Conservation (phyloP, 2,329 filamentous ascomycete species). For the Clarireedia paspali region DNA sequence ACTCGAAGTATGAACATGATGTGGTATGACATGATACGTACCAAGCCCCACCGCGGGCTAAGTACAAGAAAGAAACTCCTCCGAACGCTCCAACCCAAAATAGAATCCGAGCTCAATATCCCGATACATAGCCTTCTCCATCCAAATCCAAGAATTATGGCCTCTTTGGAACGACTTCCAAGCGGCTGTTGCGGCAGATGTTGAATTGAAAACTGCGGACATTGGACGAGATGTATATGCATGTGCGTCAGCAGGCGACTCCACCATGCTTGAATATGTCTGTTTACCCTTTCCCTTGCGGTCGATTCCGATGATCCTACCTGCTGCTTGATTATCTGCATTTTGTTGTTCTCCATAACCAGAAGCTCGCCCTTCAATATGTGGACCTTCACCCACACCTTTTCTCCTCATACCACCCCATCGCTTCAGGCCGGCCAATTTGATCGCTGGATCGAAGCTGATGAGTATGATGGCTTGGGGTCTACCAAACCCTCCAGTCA, state of each 20-base stretch:
- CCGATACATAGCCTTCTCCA: conserved; percentile 24
- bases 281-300: conserved; percentile 22
- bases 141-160: conserved; percentile 16
- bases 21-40: no score
- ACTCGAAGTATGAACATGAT: no score
- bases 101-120: conserved; percentile 22
- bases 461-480: conserved; percentile 35
- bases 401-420: conserved; percentile 18
- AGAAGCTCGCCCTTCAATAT: conserved; percentile 22
- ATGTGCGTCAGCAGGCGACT: background rate
- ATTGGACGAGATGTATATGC: background rate
- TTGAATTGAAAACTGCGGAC: background rate
- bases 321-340: conserved; percentile 14
- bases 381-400: conserved; percentile 23
- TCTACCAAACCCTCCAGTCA: conserved; percentile 25
- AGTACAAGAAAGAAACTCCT: background rate
- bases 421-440: conserved; percentile 25
- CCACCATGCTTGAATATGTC: background rate
- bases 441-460: conserved; percentile 36
- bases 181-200: background rate
- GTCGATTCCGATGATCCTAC: conserved; percentile 19
- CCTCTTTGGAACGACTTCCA: background rate
- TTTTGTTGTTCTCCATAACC: conserved; percentile 1
- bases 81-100: conserved; percentile 17
- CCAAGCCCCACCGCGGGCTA: no score